phyloP scores from a whole-genome alignment of 2,329 filamentous ascomycete species.

The Cryphonectria japonica region DNA sequence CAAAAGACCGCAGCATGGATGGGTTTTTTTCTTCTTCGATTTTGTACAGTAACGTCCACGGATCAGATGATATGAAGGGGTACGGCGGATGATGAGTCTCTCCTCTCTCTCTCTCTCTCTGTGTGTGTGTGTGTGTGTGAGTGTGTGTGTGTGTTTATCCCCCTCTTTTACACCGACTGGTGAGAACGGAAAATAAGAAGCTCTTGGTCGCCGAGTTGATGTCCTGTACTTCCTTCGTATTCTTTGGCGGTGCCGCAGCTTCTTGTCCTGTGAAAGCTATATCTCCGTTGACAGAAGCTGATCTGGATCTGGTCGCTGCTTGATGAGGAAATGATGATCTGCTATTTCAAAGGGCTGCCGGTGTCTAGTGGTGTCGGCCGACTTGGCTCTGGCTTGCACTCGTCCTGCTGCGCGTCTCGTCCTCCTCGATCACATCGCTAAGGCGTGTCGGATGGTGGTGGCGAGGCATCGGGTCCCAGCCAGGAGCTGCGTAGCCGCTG shows the following conservation, averaged over 20 bases:
- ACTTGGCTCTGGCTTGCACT: constrained; percentile 70
- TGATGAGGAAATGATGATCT: not conserved
- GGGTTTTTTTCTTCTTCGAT: not conserved
- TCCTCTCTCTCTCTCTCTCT: not conserved
- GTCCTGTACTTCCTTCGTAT: not conserved
- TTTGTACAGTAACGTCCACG: constrained; percentile 6
- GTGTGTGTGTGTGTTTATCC: not conserved
- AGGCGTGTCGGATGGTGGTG: constrained; percentile 88
- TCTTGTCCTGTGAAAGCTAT: not conserved
- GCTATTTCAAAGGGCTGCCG: not conserved
- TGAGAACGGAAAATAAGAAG: not conserved
- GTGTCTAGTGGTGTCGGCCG: constrained; percentile 47
- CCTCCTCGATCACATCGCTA: constrained; percentile 85
- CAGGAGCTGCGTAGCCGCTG: constrained; percentile 66
- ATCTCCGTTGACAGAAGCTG: not conserved
- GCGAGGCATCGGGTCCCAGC: constrained; percentile 76
- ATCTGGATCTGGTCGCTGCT: not conserved
- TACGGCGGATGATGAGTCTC: not conserved
- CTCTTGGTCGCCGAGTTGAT: not conserved
- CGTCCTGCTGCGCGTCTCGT: constrained; percentile 79
- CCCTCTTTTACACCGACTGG: not conserved
- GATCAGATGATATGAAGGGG: not conserved
- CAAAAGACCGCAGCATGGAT: constrained; percentile 12
- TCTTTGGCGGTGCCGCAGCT: not conserved
- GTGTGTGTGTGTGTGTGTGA: no score